Evolutionary conservation across 208 protist genomes (phyloP).

Genomic region (Naegleria fowleri): DNA sequence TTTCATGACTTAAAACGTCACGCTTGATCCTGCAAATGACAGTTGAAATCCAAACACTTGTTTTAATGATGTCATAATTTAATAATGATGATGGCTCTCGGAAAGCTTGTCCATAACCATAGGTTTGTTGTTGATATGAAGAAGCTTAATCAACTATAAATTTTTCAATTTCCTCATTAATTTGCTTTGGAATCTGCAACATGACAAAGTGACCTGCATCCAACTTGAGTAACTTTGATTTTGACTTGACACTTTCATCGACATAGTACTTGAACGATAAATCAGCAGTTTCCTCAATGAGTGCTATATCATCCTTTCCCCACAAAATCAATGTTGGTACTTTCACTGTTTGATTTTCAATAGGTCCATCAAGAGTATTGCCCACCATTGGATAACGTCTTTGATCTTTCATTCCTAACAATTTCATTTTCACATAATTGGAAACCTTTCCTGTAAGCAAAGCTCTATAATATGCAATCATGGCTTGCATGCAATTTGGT

Average conservation of each 20-base stretch:
- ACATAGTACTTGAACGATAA: not conserved
- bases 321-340: slow-evolving; percentile 10
- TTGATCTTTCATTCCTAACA: not conserved
- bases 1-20: no score
- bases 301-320: not conserved
- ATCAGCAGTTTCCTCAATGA: not conserved
- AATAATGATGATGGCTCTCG: no score
- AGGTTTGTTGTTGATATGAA: no score
- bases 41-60: no score
- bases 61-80: no score
- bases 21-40: no score
- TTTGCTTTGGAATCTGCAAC: not conserved
- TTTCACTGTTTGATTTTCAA: not conserved
- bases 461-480: not conserved
- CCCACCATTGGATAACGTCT: not conserved
- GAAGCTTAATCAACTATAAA: no score
- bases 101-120: no score
- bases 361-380: not conserved
- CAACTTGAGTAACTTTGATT: not conserved
- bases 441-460: not conserved
- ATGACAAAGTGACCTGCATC: not conserved
- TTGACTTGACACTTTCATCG: not conserved
- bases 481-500: not conserved
- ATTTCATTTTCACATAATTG: not conserved
- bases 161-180: not conserved